Conservation (phyloP, 2,329 filamentous ascomycete genomes). For the Diaporthe australafricana region DNA sequence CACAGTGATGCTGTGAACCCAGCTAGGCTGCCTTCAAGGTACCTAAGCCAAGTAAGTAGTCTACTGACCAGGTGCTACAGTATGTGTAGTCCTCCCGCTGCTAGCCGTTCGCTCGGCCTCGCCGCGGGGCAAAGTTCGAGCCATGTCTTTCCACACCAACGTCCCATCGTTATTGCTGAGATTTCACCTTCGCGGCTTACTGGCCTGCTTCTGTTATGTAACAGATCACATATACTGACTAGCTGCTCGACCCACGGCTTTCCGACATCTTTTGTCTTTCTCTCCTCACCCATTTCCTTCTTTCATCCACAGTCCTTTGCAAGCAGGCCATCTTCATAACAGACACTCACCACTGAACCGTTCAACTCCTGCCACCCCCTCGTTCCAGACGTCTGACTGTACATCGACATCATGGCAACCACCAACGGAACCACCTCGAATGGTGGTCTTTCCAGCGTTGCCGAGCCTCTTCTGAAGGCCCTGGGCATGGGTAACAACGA, state of each 20-base stretch:
- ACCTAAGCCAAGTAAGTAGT: no score
- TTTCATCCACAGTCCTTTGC: neutral
- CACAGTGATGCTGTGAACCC: no score
- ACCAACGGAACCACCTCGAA: conserved; percentile 31
- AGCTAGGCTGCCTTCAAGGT: no score
- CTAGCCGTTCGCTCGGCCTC: conserved; percentile 27
- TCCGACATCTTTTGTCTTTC: neutral
- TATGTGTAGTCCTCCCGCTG: conserved; percentile 1
- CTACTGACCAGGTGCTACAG: no score
- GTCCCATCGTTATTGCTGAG: conserved; percentile 18
- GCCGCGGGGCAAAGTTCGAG: conserved; percentile 25
- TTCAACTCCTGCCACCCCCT: neutral
- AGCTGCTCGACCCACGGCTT: conserved; percentile 15
- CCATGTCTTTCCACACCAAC: conserved; percentile 24
- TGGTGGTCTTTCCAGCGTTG: conserved; percentile 20
- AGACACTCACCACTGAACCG: neutral
- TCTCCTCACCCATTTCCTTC: neutral
- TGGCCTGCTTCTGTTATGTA: conserved; percentile 26
- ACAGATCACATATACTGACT: conserved; percentile 24
- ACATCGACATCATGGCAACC: conserved; percentile 30
- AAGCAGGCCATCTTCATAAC: neutral
- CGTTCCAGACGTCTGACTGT: neutral
- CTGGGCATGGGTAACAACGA: conserved; percentile 17
- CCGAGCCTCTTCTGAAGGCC: conserved; percentile 16
- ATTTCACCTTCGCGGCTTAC: conserved; percentile 18